phyloP scores from a whole-genome alignment of 2,329 filamentous ascomycete species.

The Elsinoe necatrix region DNA sequence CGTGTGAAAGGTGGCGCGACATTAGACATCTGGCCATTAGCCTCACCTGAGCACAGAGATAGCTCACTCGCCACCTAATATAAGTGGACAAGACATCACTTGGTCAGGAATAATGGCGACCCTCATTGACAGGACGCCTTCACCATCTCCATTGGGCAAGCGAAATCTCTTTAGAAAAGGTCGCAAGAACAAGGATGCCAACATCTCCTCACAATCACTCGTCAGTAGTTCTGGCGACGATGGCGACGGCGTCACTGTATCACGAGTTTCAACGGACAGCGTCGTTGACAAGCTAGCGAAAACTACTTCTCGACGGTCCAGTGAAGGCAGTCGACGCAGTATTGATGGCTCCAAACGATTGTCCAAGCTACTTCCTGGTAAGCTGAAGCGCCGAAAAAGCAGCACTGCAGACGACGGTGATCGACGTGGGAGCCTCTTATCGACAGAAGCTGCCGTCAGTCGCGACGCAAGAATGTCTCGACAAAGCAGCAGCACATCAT shows the following conservation, averaged over 20 bases:
- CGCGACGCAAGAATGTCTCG: conserved; percentile 8
- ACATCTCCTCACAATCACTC: conserved; percentile 26
- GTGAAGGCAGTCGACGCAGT: conserved; percentile 31
- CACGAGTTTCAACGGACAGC: conserved; percentile 32
- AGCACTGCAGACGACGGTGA: conserved; percentile 19
- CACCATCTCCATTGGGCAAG: conserved; percentile 21
- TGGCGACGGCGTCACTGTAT: conserved; percentile 22
- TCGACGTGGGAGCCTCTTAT: conserved; percentile 7
- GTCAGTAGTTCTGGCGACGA: conserved; percentile 22
- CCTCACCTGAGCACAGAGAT: not conserved
- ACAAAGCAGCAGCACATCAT: conserved; percentile 10
- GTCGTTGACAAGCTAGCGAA: conserved; percentile 32
- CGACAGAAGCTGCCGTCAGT: not conserved
- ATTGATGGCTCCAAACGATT: conserved; percentile 41
- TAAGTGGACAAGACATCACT: not conserved
- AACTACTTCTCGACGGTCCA: conserved; percentile 30
- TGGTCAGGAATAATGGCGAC: not conserved
- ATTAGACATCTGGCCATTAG: not conserved
- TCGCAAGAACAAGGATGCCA: conserved; percentile 24
- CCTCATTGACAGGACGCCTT: conserved; percentile 7
- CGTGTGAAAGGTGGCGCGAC: not conserved
- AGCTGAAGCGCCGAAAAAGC: conserved; percentile 35
- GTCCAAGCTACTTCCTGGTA: conserved; percentile 44
- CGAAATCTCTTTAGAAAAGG: conserved; percentile 24
- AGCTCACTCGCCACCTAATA: not conserved